These are phyloP conservation scores for Cucumis sativus DNA, from an alignment of 306 rosid genomes.

Conservation along the genomic window Cucumber_9930_V3 NC_026657.2:40259001-40259500, in stretches of 20 bases:
- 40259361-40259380: background rate
- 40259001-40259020: too few relatives aligned
- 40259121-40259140: background rate
- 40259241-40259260: background rate
- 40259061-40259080: too few relatives aligned
- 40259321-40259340: background rate
- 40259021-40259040: too few relatives aligned
- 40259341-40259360: background rate
- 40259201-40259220: background rate
- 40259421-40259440: background rate
- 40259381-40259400: background rate
- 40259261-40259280: background rate
- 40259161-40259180: background rate
- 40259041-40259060: too few relatives aligned
- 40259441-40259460: background rate
- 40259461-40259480: background rate
- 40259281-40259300: background rate
- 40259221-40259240: background rate
- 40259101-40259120: too few relatives aligned
- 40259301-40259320: background rate
- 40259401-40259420: background rate
- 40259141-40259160: background rate
- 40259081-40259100: too few relatives aligned
- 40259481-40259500: background rate
- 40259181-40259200: background rate